phyloP scores from a whole-genome alignment of 2,329 filamentous ascomycete species.

The Trichoderma citrinoviride region DNA sequence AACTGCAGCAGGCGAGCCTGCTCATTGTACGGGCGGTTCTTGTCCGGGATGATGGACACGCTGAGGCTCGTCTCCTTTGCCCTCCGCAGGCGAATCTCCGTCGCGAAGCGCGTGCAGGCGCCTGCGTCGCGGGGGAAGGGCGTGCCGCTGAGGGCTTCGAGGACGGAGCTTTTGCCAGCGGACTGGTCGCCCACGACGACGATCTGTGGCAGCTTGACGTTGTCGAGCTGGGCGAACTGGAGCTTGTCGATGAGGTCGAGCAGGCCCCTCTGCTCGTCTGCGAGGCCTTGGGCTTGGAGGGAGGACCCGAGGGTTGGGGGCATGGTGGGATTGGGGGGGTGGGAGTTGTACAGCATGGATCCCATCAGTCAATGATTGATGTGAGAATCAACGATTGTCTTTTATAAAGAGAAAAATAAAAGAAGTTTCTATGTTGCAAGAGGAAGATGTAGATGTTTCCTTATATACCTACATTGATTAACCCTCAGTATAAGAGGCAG shows the following conservation, averaged over 20 bases:
- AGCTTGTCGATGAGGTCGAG: slow-evolving; percentile 57
- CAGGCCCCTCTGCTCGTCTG: slow-evolving; percentile 54
- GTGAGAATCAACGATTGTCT: not conserved
- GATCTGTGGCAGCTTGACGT: slow-evolving; percentile 57
- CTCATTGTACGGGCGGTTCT: slow-evolving; percentile 45
- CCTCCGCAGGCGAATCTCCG: slow-evolving; percentile 56
- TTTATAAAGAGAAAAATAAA: not conserved
- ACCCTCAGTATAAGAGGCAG: not conserved
- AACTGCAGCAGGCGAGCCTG: slow-evolving; percentile 48
- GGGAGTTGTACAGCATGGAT: slow-evolving; percentile 20
- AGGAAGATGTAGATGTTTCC: not conserved
- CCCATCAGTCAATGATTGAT: slow-evolving; percentile 15
- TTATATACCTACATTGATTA: not conserved
- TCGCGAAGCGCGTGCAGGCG: slow-evolving; percentile 61
- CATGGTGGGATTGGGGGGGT: slow-evolving; percentile 29
- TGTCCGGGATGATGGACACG: slow-evolving; percentile 56
- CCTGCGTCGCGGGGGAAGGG: slow-evolving; percentile 59
- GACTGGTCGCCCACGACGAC: slow-evolving; percentile 65
- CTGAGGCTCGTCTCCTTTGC: slow-evolving; percentile 44
- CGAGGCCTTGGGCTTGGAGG: slow-evolving; percentile 49
- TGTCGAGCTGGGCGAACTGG: slow-evolving; percentile 51
- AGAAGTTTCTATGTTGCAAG: not conserved
- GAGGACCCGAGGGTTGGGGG: slow-evolving; percentile 47
- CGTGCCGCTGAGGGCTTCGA: slow-evolving; percentile 62
- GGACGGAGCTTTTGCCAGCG: slow-evolving; percentile 61